Evolutionary conservation across 495 filamentous ascomycete genomes (phyloP), one percentile per base, ranked within the genome.

Genomic region (Chaetomidium leptoderma): DNA sequence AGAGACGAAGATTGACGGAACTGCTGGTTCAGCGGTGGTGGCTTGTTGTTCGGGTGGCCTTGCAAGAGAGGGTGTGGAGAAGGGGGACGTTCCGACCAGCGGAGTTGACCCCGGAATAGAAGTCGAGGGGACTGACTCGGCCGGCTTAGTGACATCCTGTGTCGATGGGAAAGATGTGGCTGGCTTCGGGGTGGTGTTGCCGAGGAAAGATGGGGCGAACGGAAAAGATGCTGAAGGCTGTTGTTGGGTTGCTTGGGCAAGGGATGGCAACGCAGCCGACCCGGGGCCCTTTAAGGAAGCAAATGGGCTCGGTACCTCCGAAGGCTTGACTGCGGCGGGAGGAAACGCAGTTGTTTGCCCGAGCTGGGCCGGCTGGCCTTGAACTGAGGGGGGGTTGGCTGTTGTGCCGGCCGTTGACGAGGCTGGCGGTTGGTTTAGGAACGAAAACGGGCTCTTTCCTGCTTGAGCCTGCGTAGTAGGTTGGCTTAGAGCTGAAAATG

Each of bases 361-460:
- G n/a, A 14, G 0, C 9, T n/a, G 53, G 16, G 26, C 7, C 11
- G 48, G 10, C 10, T 30, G 57, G 1, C 21, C 30, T 10, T 29
- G 29, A 26, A 6, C 11, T 13, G 44, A 32, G 13, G 19, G 16
- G 2, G 51, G 24, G 4, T 59, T 54, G 5, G 51, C 1, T 19
- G 26, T 29, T 1, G 19, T 27, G 26, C 6, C 6, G 30, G 27
- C 4, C 7, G 30, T 26, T 30, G 46, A 4, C 14, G 46, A 9
- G 16, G 45, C 24, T 24, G 36, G 30, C 14, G 53, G 32, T 17
- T 27, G 47, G 10, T 19, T 42, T 1, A 43, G 10, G 17, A 44
- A 61, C 4, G 59, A 48, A 30, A 61, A 61, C 19, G 47, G 30
- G 9, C 54, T 53, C 48, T 53, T 53, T 16, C 26, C 46, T 46